Percentiles rank a stretch among this genome's conserved stretches.
These are phyloP conservation scores for Suillus occidentalis DNA, from an alignment of 768 basidiomycete genomes.

Conservation along the genomic window DNA sequence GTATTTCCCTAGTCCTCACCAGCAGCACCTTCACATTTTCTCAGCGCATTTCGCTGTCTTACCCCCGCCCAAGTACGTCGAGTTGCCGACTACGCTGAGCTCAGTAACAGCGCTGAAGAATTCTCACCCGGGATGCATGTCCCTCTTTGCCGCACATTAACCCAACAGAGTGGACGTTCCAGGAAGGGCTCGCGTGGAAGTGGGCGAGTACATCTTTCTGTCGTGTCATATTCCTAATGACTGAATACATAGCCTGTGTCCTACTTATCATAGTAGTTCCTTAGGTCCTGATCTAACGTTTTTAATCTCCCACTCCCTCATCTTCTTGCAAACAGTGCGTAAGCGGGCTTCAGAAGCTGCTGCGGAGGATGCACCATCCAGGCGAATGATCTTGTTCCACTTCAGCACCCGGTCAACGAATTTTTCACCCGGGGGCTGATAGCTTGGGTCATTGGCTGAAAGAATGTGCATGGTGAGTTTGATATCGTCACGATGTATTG, in stretches of 20 bases:
- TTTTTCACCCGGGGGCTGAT: background rate
- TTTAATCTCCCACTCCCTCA: background rate
- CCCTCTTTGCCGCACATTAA: too few species aligned
- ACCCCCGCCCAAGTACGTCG: constrained; percentile 54
- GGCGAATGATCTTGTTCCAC: background rate
- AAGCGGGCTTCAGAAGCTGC: background rate
- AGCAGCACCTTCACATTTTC: constrained; percentile 57
- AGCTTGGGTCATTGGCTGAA: background rate
- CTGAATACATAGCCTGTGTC: too few species aligned
- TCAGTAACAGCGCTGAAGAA: too few species aligned
- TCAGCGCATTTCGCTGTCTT: constrained; percentile 49
- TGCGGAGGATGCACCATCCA: background rate
- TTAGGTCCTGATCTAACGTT: background rate
- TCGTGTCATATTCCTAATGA: too few species aligned
- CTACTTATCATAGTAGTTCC: too few species aligned
- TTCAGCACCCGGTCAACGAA: background rate
- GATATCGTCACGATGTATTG: background rate
- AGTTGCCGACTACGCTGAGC: constrained; percentile 28
- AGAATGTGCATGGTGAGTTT: background rate
- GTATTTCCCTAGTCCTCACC: too few species aligned
- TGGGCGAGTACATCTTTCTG: too few species aligned
- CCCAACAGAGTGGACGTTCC: too few species aligned
- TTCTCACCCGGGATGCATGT: too few species aligned
- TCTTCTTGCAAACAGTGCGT: background rate
- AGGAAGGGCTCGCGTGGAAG: too few species aligned